Percentiles rank a stretch among this genome's conserved stretches.
Evolutionary conservation across 1,284 basidiomycete genomes (phyloP).

Genomic region (Melampsora medusae): DNA sequence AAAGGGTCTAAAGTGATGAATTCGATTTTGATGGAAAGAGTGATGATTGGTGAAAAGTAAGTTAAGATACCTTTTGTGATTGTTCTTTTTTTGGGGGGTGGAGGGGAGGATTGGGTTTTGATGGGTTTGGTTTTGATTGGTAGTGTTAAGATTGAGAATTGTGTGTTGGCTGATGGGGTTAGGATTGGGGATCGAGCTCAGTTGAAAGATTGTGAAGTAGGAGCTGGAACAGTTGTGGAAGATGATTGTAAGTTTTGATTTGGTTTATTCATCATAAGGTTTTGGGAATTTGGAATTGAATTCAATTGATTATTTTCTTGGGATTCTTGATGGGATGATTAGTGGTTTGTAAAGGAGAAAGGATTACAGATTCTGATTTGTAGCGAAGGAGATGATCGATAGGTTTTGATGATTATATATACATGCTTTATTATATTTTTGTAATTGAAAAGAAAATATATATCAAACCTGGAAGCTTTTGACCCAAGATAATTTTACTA

Average conservation of each 20-base stretch:
- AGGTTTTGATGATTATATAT: no score
- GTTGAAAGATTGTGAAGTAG: slow-evolving; percentile 41
- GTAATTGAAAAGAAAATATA: no score
- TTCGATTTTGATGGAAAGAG: slow-evolving; percentile 28
- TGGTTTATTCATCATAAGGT: not conserved
- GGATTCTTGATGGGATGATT: not conserved
- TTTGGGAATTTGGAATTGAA: not conserved
- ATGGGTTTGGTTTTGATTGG: not conserved
- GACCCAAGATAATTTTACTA: no score
- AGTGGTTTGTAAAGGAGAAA: slow-evolving; percentile 3
- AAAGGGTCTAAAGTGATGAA: slow-evolving; percentile 8
- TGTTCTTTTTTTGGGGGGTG: not conserved
- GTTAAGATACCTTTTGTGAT: not conserved
- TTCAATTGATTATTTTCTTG: not conserved
- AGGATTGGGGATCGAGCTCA: slow-evolving; percentile 34
- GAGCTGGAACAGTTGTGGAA: slow-evolving; percentile 13
- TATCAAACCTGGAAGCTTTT: no score
- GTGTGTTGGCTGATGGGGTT: slow-evolving; percentile 10
- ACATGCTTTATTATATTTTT: no score
- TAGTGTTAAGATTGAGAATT: slow-evolving; percentile 38
- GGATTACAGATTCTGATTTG: not conserved
- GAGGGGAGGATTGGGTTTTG: no score
- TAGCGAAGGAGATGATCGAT: not conserved
- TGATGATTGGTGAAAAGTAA: slow-evolving; percentile 33
- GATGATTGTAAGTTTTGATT: slow-evolving; percentile 20